A percentile compares a stretch with the other conserved stretches of the same genome.
Conservation (phyloP, 75 land plant species). For the Pinus tabuliformis region DNA sequence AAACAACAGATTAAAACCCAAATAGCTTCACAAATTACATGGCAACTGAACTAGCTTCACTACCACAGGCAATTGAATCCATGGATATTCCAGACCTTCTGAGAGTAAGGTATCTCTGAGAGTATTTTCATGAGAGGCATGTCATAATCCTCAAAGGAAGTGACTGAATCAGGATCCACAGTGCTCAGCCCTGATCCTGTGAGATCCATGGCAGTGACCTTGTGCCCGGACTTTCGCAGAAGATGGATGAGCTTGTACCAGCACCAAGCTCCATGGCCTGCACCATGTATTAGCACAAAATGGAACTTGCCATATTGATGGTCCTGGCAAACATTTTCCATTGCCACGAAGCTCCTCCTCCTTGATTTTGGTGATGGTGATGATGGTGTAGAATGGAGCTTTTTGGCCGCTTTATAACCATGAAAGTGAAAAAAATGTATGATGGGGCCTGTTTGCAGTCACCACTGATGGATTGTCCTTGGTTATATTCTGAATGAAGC, state of each 20-base stretch:
- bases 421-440: too few species aligned
- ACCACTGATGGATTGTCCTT: too few species aligned
- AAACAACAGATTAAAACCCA: slow-evolving; percentile 49
- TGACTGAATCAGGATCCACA: slow-evolving; percentile 36
- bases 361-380: not conserved
- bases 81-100: slow-evolving; percentile 25
- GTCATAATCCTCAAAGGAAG: slow-evolving; percentile 53
- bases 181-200: slow-evolving; percentile 45
- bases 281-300: slow-evolving; percentile 76
- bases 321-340: slow-evolving; percentile 2
- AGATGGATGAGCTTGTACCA: slow-evolving; percentile 65
- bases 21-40: not conserved
- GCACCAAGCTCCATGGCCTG: slow-evolving; percentile 68
- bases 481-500: too few species aligned
- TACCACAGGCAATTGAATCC: not conserved
- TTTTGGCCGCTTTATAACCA: too few species aligned
- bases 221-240: slow-evolving; percentile 55
- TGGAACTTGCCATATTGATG: slow-evolving; percentile 15
- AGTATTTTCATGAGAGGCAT: slow-evolving; percentile 41
- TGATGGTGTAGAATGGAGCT: too few species aligned
- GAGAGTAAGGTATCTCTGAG: slow-evolving; percentile 19
- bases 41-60: not conserved
- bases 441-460: too few species aligned
- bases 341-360: not conserved
- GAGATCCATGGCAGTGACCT: slow-evolving; percentile 61